phyloP scores from a whole-genome alignment of 78 protist species.

The Polysphondylium violaceum region DNA sequence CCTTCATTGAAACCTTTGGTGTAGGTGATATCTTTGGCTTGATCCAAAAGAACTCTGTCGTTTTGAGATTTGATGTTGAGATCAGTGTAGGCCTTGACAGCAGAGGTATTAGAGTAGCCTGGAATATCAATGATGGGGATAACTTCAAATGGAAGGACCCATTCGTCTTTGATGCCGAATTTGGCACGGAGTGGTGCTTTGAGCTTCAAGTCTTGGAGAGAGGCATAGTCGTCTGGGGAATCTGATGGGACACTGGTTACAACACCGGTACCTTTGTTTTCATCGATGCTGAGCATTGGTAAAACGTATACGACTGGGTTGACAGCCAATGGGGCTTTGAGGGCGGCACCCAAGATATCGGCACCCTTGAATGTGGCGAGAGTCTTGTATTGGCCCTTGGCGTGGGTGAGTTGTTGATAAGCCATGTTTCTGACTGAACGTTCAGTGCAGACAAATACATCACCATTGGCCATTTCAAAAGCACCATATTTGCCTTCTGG shows the following conservation, averaged over 20 bases:
- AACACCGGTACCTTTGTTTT: constrained; percentile 96
- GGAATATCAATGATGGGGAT: constrained; percentile 95
- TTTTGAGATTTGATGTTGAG: constrained; percentile 91
- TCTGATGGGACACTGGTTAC: constrained; percentile 98
- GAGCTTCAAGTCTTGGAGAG: constrained; percentile 92
- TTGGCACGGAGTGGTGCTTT: constrained; percentile 91
- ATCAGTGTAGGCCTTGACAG: constrained; percentile 91
- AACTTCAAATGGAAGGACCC: constrained; percentile 91
- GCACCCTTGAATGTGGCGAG: constrained; percentile 86
- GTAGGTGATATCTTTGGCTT: constrained; percentile 96
- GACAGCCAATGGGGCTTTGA: constrained; percentile 92
- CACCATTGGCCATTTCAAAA: constrained; percentile 80
- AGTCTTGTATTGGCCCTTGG: constrained; percentile 71
- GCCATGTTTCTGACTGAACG: constrained; percentile 94
- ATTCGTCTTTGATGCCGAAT: constrained; percentile 89
- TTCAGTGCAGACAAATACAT: constrained; percentile 89
- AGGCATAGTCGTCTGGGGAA: constrained; percentile 99
- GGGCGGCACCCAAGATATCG: constrained; percentile 93
- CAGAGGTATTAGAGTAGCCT: constrained; percentile 83
- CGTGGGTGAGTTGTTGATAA: constrained; percentile 89
- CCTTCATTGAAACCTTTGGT: constrained; percentile 93
- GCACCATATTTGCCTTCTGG: constrained; percentile 97
- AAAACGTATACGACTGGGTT: constrained; percentile 91
- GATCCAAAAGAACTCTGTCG: constrained; percentile 88
- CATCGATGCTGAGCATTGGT: constrained; percentile 96